Conservation (phyloP, 2,329 filamentous ascomycete genomes). For the Colletotrichum filicis region DNA sequence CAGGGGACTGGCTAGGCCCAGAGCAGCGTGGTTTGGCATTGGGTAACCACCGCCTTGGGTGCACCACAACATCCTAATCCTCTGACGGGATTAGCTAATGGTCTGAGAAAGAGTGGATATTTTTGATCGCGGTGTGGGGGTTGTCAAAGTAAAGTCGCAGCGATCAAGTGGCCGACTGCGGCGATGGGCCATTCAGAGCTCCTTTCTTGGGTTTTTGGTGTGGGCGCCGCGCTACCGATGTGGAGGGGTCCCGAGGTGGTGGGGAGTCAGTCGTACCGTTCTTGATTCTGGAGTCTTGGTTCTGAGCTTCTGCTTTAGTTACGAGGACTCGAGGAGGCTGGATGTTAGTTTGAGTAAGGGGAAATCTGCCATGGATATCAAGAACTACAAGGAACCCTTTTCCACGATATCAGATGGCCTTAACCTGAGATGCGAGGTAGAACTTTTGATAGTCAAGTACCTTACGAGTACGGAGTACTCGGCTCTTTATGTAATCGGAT, state of each 20-base stretch:
- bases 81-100: constrained; percentile 16
- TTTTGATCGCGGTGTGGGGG: constrained; percentile 6
- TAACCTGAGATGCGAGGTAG: no score
- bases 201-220: neutral
- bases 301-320: neutral
- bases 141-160: neutral
- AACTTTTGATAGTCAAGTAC: no score
- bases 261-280: constrained; percentile 28
- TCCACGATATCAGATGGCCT: neutral
- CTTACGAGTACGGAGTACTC: no score
- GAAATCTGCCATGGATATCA: no score
- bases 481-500: neutral
- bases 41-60: neutral
- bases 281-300: neutral
- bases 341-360: no score
- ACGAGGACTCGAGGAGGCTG: neutral
- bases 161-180: constrained; percentile 8
- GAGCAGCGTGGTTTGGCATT: constrained; percentile 18
- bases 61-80: neutral
- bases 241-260: constrained; percentile 11
- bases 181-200: constrained; percentile 9
- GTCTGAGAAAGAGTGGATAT: constrained; percentile 21
- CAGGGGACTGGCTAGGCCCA: neutral
- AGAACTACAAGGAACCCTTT: neutral
- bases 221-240: neutral